Percentiles rank a stretch among this genome's conserved stretches.
phyloP scores from a whole-genome alignment of 306 rosid species.

The Acacia acuminata region DNA sequence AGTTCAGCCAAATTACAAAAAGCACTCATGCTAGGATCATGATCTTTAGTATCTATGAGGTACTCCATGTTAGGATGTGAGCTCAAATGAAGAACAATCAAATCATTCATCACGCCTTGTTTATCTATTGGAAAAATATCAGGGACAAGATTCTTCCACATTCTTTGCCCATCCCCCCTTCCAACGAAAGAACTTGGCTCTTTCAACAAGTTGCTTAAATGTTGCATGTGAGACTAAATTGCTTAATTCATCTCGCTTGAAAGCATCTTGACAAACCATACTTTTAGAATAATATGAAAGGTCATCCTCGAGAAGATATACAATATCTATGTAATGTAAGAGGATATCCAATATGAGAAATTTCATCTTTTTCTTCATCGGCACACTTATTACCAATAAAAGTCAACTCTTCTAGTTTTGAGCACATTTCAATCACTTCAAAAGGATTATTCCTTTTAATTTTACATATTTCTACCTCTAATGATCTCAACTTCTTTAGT shows the following conservation, averaged over 20 bases:
- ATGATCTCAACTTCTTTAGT: conserved; percentile 18
- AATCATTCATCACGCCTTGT: not conserved
- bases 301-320: not conserved
- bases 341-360: not conserved
- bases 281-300: not conserved
- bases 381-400: not conserved
- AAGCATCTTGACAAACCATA: not conserved
- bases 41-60: not conserved
- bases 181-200: not conserved
- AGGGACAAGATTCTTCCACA: conserved; percentile 24
- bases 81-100: not conserved
- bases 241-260: not conserved
- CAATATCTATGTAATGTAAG: conserved; percentile 22
- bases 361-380: not conserved
- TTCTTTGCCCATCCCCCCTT: not conserved
- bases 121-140: conserved; percentile 13
- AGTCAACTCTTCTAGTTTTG: conserved; percentile 30
- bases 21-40: not conserved
- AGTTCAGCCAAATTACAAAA: conserved; percentile 9
- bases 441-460: conserved; percentile 8
- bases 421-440: conserved; percentile 24
- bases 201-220: not conserved
- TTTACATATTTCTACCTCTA: conserved; percentile 6
- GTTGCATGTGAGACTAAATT: not conserved
- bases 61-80: not conserved